Percentiles rank a stretch among this genome's conserved stretches.
phyloP scores from a whole-genome alignment of 2,329 filamentous ascomycete genomes.

The Ascochyta lentis region DNA sequence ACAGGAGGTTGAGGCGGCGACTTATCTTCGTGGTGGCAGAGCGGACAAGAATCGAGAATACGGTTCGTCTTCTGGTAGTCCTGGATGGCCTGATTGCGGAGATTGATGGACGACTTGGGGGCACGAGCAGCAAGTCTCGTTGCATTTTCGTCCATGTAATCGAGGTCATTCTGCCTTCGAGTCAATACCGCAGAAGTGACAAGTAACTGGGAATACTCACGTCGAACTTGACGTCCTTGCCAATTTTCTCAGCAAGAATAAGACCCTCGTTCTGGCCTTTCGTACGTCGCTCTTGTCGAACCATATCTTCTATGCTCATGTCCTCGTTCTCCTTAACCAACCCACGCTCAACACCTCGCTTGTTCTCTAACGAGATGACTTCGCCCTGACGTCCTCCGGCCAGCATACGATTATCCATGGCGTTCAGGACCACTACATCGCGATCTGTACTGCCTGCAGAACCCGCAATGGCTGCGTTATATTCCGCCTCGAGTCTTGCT shows the following conservation, averaged over 20 bases:
- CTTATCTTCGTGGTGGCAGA: constrained; percentile 91
- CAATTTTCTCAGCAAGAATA: constrained; percentile 88
- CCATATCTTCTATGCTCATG: constrained; percentile 97
- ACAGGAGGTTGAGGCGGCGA: constrained; percentile 70
- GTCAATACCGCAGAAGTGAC: constrained; percentile 18
- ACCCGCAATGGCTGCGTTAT: constrained; percentile 74
- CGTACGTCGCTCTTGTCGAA: constrained; percentile 89
- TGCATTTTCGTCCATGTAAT: constrained; percentile 98
- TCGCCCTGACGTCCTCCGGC: constrained; percentile 77
- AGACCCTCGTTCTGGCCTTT: constrained; percentile 79
- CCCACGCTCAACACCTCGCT: constrained; percentile 82
- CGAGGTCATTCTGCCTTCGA: constrained; percentile 71
- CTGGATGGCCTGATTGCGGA: constrained; percentile 84
- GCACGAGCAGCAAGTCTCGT: constrained; percentile 85
- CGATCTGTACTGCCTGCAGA: constrained; percentile 64
- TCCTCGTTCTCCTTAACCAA: constrained; percentile 90
- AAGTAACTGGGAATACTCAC: constrained; percentile 46
- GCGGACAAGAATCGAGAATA: constrained; percentile 83
- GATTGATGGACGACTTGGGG: constrained; percentile 84
- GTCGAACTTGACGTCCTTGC: constrained; percentile 89
- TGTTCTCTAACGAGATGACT: constrained; percentile 78
- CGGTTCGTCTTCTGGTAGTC: constrained; percentile 91
- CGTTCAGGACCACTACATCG: constrained; percentile 79
- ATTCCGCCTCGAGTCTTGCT: constrained; percentile 79
- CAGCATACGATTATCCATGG: constrained; percentile 89